Evolutionary conservation across 2,329 filamentous ascomycete species (phyloP).

Genomic region (Thielaviopsis ethacetica): DNA sequence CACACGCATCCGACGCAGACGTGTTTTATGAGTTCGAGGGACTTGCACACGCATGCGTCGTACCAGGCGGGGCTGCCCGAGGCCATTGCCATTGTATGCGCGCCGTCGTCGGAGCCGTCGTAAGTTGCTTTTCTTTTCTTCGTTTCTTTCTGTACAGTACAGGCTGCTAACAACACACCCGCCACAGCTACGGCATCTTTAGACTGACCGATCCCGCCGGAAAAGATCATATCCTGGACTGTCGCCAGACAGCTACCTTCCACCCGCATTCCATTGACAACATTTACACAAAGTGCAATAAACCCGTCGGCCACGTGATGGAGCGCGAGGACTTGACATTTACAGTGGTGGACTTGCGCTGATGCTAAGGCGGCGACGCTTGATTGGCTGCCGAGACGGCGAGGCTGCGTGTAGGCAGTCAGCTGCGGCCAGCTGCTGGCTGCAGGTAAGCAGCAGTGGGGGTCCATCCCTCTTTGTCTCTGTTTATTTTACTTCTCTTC

Average conservation of each 20-base stretch:
- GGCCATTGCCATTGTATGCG: slow-evolving; percentile 92
- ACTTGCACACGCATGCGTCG: slow-evolving; percentile 82
- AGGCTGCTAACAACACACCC: slow-evolving; percentile 5
- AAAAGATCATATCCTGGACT: slow-evolving; percentile 67
- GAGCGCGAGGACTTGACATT: slow-evolving; percentile 50
- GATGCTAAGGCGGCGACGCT: slow-evolving; percentile 6
- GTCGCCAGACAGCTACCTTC: slow-evolving; percentile 64
- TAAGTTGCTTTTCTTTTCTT: slow-evolving; percentile 32
- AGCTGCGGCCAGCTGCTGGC: too few species aligned
- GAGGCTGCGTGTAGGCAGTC: too few species aligned
- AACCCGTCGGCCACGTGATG: slow-evolving; percentile 52
- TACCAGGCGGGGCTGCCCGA: slow-evolving; percentile 96
- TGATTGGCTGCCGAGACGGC: too few species aligned
- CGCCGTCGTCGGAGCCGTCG: slow-evolving; percentile 63
- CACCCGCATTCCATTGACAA: slow-evolving; percentile 55
- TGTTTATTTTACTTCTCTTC: too few species aligned
- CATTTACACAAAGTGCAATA: slow-evolving; percentile 59
- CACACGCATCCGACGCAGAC: slow-evolving; percentile 94
- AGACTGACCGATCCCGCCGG: slow-evolving; percentile 86
- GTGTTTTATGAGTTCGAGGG: slow-evolving; percentile 92
- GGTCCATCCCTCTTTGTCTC: too few species aligned
- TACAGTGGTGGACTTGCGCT: slow-evolving; percentile 37
- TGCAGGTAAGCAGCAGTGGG: too few species aligned
- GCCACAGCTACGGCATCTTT: slow-evolving; percentile 71
- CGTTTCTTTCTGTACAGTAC: not conserved